Percentiles rank a stretch among this genome's conserved stretches.
These are phyloP conservation scores for Helenozyma rhizophorensis DNA, from an alignment of 805 yeast species.

Conservation along the genomic window DNA sequence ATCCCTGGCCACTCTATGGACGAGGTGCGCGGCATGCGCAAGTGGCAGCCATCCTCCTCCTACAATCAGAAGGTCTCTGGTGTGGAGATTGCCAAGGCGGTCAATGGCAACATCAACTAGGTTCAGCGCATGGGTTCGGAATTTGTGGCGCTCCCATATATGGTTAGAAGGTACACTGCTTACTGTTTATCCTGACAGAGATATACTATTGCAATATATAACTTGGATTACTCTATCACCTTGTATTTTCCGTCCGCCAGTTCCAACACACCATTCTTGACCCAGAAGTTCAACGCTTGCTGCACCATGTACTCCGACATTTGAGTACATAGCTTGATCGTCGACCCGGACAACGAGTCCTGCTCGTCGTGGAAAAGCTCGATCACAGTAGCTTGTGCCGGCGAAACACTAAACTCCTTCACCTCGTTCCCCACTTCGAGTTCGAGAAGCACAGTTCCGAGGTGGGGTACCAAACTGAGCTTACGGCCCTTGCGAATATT, in stretches of 20 bases:
- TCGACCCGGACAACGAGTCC: constrained; percentile 27
- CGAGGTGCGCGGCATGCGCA: constrained; percentile 75
- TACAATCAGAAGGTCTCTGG: constrained; percentile 68
- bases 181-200: too few species aligned
- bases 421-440: constrained; percentile 30
- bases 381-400: constrained; percentile 68
- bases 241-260: constrained; percentile 3
- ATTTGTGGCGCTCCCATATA: too few species aligned
- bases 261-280: constrained; percentile 47
- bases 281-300: constrained; percentile 57
- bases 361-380: constrained; percentile 38
- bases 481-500: constrained; percentile 52
- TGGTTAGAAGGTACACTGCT: too few species aligned
- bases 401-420: constrained; percentile 47
- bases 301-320: constrained; percentile 16
- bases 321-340: constrained; percentile 17
- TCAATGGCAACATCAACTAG: constrained; percentile 42
- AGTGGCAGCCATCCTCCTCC: constrained; percentile 60
- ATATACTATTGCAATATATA: too few species aligned
- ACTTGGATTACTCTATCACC: too few species aligned
- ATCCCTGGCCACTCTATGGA: constrained; percentile 92
- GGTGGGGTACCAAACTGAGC: constrained; percentile 50
- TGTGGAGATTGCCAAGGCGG: constrained; percentile 61
- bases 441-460: constrained; percentile 61
- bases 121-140: too few species aligned